Evolutionary conservation across 1,284 basidiomycete genomes (phyloP).

Genomic region (Chondrostereum purpureum): DNA sequence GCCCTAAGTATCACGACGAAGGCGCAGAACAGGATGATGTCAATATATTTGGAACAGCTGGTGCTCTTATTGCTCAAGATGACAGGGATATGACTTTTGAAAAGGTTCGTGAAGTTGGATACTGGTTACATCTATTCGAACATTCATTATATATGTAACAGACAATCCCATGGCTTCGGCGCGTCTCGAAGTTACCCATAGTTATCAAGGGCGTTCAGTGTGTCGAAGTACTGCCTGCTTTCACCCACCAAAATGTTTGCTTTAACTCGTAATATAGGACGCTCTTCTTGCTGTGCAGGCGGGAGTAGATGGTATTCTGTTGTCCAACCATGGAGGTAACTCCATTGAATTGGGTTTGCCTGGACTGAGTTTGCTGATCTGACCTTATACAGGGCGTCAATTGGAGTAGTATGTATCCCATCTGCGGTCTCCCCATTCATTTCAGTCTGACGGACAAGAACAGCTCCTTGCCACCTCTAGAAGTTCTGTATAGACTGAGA

Average conservation of each 20-base stretch:
- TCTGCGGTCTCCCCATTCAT: too few relatives aligned
- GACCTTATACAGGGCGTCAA: conserved; percentile 56
- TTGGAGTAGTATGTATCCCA: conserved; percentile 61
- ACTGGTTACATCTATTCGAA: background rate
- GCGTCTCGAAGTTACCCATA: conserved; percentile 72
- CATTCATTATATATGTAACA: conserved; percentile 13
- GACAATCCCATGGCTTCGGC: conserved; percentile 78
- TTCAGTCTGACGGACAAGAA: background rate
- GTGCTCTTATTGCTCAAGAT: conserved; percentile 54
- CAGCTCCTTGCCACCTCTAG: conserved; percentile 66
- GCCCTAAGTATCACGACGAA: conserved; percentile 30
- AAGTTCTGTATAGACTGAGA: conserved; percentile 71
- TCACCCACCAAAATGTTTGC: conserved; percentile 12
- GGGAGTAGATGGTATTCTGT: conserved; percentile 79
- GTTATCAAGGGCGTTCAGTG: conserved; percentile 82
- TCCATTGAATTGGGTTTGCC: conserved; percentile 22
- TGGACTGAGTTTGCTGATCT: background rate
- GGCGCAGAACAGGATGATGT: conserved; percentile 27
- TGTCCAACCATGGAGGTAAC: conserved; percentile 88
- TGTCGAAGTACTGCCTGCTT: conserved; percentile 45
- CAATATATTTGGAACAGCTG: conserved; percentile 55
- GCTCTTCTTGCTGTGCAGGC: conserved; percentile 85
- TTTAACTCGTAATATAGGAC: conserved; percentile 51
- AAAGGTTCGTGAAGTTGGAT: conserved; percentile 30
- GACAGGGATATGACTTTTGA: conserved; percentile 73